phyloP scores from a whole-genome alignment of 257 asterid genomes.

The Primulina eburnea region DNA sequence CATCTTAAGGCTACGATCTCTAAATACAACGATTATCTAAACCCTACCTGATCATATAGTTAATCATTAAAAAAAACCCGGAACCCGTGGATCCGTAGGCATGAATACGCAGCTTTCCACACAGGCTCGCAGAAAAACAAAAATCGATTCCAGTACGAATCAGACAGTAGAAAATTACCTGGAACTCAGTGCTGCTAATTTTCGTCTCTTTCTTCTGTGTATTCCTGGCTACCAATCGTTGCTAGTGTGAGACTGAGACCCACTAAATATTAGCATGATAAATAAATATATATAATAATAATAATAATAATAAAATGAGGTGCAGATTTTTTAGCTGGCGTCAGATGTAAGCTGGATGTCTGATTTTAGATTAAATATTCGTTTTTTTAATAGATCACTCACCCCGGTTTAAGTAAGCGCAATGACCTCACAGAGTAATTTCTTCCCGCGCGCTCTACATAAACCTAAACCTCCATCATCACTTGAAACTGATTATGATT shows the following conservation, averaged over 20 bases:
- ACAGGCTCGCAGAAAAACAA: slow-evolving; percentile 6
- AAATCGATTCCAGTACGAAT: slow-evolving; percentile 17
- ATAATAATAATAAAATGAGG: no score
- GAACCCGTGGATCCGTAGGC: neutral
- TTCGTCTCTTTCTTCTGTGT: neutral
- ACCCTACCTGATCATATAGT: neutral
- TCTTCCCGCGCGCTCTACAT: slow-evolving; percentile 19
- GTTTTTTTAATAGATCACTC: no score
- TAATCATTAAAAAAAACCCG: neutral
- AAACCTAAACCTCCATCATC: neutral
- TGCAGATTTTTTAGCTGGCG: slow-evolving; percentile 27
- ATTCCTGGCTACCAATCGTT: neutral
- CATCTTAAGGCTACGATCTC: neutral
- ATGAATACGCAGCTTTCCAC: neutral
- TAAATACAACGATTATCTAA: neutral
- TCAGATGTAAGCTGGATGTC: slow-evolving; percentile 27
- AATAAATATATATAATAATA: no score
- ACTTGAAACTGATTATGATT: neutral
- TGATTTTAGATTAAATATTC: no score
- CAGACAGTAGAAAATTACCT: slow-evolving; percentile 23
- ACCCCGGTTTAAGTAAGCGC: neutral
- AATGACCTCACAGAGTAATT: slow-evolving; percentile 18
- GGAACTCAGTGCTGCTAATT: slow-evolving; percentile 22
- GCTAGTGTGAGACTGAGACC: slow-evolving; percentile 15
- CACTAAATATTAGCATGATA: no score